Conservation (phyloP, 2,329 filamentous ascomycete genomes). For the Aotearoamyces nothofagi region DNA sequence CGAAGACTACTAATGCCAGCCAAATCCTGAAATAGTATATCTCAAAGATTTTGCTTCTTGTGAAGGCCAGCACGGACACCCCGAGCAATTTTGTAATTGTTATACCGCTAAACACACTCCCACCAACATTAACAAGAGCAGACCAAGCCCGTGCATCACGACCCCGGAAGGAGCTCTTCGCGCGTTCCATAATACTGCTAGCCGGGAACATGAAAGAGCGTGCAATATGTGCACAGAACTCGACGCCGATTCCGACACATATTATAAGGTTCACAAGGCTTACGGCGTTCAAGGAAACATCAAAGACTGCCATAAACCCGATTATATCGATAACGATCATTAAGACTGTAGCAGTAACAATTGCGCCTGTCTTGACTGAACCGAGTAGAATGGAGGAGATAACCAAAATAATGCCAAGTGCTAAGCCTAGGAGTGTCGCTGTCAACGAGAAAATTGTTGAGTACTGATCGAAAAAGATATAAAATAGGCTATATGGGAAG, state of each 20-base stretch:
- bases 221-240: slow-evolving; percentile 95
- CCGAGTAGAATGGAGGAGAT: slow-evolving; percentile 72
- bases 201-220: slow-evolving; percentile 92
- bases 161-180: slow-evolving; percentile 62
- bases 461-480: slow-evolving; percentile 99
- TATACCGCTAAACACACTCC: slow-evolving; percentile 89
- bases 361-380: slow-evolving; percentile 63
- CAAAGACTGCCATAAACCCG: slow-evolving; percentile 80
- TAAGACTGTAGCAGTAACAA: slow-evolving; percentile 73
- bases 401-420: slow-evolving; percentile 71
- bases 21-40: slow-evolving; percentile 98
- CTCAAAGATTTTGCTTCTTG: slow-evolving; percentile 95
- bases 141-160: slow-evolving; percentile 83
- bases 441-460: slow-evolving; percentile 70
- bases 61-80: slow-evolving; percentile 85
- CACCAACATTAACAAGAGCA: slow-evolving; percentile 85
- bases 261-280: slow-evolving; percentile 94
- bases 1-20: slow-evolving; percentile 82
- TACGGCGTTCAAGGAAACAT: slow-evolving; percentile 86
- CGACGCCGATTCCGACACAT: slow-evolving; percentile 88
- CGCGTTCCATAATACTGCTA: slow-evolving; percentile 64
- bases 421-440: slow-evolving; percentile 63
- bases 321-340: slow-evolving; percentile 95
- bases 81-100: slow-evolving; percentile 91
- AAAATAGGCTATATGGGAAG: slow-evolving; percentile 95